Evolutionary conservation across 495 filamentous ascomycete species (phyloP).

Genomic region (Xylaria intraflava): DNA sequence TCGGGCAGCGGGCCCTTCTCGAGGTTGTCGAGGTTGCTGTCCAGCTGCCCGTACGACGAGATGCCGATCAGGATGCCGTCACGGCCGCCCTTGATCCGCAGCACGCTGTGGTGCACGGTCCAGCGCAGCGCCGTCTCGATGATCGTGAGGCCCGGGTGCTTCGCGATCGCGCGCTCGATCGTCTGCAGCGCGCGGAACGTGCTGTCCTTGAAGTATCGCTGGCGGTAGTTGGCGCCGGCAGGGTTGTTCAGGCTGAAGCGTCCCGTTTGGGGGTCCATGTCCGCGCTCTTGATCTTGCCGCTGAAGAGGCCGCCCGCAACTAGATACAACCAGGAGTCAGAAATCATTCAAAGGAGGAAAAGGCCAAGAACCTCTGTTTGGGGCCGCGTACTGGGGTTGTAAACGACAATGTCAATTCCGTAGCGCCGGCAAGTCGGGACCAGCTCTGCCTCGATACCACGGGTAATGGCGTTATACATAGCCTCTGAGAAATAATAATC

Average conservation of each 20-base stretch:
- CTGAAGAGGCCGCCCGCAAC: slow-evolving; percentile 73
- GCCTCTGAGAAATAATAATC: slow-evolving; percentile 25
- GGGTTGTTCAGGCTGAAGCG: slow-evolving; percentile 56
- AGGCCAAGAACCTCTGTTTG: too few relatives aligned
- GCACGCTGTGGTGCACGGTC: slow-evolving; percentile 70
- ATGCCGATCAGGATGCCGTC: slow-evolving; percentile 83
- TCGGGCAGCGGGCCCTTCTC: slow-evolving; percentile 86
- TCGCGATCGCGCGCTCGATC: slow-evolving; percentile 66
- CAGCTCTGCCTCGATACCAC: slow-evolving; percentile 73
- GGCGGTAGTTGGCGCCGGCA: slow-evolving; percentile 60
- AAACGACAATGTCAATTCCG: slow-evolving; percentile 81
- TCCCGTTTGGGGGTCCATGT: slow-evolving; percentile 51
- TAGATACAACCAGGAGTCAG: background rate
- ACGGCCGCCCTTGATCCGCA: slow-evolving; percentile 66
- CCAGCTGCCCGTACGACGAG: slow-evolving; percentile 65
- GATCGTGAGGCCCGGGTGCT: slow-evolving; percentile 63
- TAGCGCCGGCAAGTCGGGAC: slow-evolving; percentile 76
- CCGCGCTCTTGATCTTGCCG: slow-evolving; percentile 72
- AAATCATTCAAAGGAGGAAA: background rate
- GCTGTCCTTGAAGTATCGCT: slow-evolving; percentile 72
- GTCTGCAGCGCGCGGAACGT: slow-evolving; percentile 70
- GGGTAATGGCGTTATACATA: slow-evolving; percentile 69
- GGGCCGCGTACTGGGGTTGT: slow-evolving; percentile 67
- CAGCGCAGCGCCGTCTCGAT: slow-evolving; percentile 81
- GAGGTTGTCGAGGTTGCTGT: slow-evolving; percentile 65